Evolutionary conservation across 2,329 filamentous ascomycete species (phyloP), one percentile per base, ranked within the genome.

Genomic region (Colletotrichum neosansevieriae): DNA sequence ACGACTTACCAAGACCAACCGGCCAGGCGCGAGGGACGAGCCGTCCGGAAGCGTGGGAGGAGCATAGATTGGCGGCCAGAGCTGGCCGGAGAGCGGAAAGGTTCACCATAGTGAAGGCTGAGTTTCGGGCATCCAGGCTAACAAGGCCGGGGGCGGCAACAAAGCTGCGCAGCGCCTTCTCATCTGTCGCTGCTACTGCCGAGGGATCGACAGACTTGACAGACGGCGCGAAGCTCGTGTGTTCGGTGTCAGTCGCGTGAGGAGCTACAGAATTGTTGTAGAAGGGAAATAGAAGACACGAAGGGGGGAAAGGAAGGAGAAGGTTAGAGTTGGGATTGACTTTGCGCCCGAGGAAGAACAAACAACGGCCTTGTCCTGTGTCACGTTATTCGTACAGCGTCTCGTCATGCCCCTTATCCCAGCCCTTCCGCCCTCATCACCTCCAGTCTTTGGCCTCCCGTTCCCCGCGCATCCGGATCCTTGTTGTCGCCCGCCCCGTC

Each of bases 81-180:
- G 47, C 59, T 44, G 70, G 70, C 63, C 70, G 63, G 12, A 71
- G 44, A 44, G 65, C 51, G 36, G 59, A 59, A 17, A 65, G 63
- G 15, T 61, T 67, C 50, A 61, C 61, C 67, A 71, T 70, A n/a
- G 40, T 29, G 45, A 15, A 42, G 60, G 29, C 12, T 49, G 29
- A n/a, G 58, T 58, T 67, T 53, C 56, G n/a, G 59, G 63, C 63
- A 63, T 24, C 32, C 51, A 57, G 63, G 63, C 67, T 71, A 59
- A 40, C 44, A 59, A 50, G 17, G 67, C 67, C 63, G 24, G 56
- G 51, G 29, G 29, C 29, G 29, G 32, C 38, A 63, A 59, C 63
- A 50, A 69, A 47, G 44, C 21, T 19, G n/a, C 32, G 66, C 62
- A 59, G 47, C 32, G 47, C 21, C 10, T 47, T 65, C 50, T 61